A percentile compares a stretch with the other conserved stretches of the same genome.
phyloP scores from a whole-genome alignment of 2,329 filamentous ascomycete species.

The Pyrenophora graminea region DNA sequence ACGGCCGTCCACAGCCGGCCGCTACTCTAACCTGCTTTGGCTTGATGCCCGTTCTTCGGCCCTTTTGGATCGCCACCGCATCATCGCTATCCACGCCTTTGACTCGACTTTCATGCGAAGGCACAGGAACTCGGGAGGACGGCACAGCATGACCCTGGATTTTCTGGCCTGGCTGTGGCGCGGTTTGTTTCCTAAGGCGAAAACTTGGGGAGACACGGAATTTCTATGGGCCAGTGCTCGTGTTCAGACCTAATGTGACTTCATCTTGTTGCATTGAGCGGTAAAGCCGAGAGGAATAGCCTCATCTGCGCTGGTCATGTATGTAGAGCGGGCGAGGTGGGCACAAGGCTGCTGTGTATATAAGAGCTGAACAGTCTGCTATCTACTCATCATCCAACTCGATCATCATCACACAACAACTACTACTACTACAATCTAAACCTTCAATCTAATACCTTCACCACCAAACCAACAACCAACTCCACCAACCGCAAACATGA shows the following conservation, averaged over 20 bases:
- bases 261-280: constrained; percentile 23
- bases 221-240: constrained; percentile 13
- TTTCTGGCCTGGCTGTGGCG: constrained; percentile 3
- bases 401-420: constrained; percentile 4
- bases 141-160: neutral
- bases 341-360: constrained; percentile 17
- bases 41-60: neutral
- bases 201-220: constrained; percentile 16
- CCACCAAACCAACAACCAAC: constrained; percentile 23
- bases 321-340: neutral
- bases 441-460: constrained; percentile 8
- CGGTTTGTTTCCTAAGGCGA: neutral
- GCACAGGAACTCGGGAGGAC: constrained; percentile 1
- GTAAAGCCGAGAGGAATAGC: constrained; percentile 16
- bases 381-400: constrained; percentile 7
- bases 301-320: constrained; percentile 6
- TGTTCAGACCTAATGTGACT: constrained; percentile 20
- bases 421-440: neutral
- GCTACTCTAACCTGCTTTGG: neutral
- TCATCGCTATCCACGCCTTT: constrained; percentile 5
- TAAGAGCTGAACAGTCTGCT: constrained; percentile 8
- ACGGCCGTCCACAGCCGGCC: neutral
- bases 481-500: constrained; percentile 17
- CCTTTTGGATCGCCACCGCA: neutral
- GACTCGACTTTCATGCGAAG: constrained; percentile 5